Base-by-base conservation (phyloP, 1,284 basidiomycete genomes). In the Ustilago xerochloae region DNA sequence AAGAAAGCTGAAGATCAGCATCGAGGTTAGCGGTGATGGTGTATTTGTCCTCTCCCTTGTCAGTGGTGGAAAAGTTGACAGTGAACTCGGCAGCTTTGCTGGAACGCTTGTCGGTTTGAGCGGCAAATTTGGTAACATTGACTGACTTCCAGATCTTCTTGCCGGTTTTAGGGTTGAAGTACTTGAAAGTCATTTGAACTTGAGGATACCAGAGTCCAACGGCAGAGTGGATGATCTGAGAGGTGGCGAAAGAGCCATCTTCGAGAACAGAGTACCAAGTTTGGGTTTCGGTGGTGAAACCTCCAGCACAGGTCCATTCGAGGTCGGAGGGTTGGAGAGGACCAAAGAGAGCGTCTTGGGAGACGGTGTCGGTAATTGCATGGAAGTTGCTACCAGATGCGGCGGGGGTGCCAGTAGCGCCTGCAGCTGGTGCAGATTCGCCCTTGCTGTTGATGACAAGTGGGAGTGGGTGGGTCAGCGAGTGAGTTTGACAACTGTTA, bases 141-240 rank as follows among this genome's bases (percentile, higher is more conserved):
- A 94, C 85, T 36, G 93, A 95, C 85, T 92, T 93, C 96, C 96
- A 99, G 57, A 88, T 88, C 58, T 86, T 88, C 81, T 92, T 88
- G 67, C 90, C 90, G 12, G 92, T 94, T 33, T 65, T 77, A 6
- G 94, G 91, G 83, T 97, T 90, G 87, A 90, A 91, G 69, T 93
- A 87, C 86, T 95, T 96, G 90, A 92, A 96, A 3, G 91, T 93
- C 86, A 98, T 94, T 85, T 99, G 97, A 78, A 97, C 91, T 38
- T 92, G 93, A 6, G 96, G 94, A 81, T 92, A 93, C 93, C 93
- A 95, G 52, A 94, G 85, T 6, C 97, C 97, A 57, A 96, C 89
- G 47, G 92, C 88, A 3, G 94, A 96, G 87, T 97, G 94, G 81
- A 99, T 98, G 68, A 99, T 89, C 86, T 99, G 96, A 80, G 89